phyloP scores from a whole-genome alignment of 495 filamentous ascomycete genomes.

The Cryomyces minteri region DNA sequence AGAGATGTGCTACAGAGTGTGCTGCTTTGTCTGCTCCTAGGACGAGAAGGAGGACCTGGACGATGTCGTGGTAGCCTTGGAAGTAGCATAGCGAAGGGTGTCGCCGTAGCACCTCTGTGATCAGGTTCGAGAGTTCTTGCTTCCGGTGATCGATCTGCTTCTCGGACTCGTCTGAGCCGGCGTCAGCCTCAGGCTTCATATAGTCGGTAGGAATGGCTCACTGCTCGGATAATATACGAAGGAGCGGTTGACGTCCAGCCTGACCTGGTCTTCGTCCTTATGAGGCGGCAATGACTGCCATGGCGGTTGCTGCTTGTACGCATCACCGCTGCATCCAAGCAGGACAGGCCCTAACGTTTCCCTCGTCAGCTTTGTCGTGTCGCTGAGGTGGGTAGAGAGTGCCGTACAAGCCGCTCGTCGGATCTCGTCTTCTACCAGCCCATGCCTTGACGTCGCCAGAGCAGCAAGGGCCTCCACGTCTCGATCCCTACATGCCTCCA shows the following conservation, averaged over 20 bases:
- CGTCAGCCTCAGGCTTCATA: constrained; percentile 16
- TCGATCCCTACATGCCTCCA: constrained; percentile 43
- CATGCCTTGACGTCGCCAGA: constrained; percentile 54
- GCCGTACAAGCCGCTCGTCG: constrained; percentile 67
- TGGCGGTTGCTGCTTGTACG: constrained; percentile 9
- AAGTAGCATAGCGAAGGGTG: constrained; percentile 88
- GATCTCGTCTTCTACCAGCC: constrained; percentile 64
- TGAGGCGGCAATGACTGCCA: constrained; percentile 46
- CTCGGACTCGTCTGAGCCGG: constrained; percentile 25
- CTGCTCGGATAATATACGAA: constrained; percentile 91
- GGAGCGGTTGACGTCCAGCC: constrained; percentile 82
- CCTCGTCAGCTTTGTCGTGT: background rate
- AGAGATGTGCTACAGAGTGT: constrained; percentile 54
- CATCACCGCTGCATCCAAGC: constrained; percentile 33
- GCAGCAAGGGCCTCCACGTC: constrained; percentile 43
- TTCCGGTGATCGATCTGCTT: constrained; percentile 47
- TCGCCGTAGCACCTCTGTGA: constrained; percentile 53
- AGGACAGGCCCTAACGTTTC: constrained; percentile 52
- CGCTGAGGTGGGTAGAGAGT: too few species aligned
- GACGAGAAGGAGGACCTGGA: constrained; percentile 84
- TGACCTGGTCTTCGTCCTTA: constrained; percentile 73
- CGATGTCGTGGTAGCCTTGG: constrained; percentile 97
- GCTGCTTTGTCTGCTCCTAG: constrained; percentile 38
- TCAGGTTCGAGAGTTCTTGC: constrained; percentile 52
- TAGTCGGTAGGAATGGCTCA: constrained; percentile 19